phyloP scores from a whole-genome alignment of 1,284 basidiomycete species.

The Rhodotorula sp. region DNA sequence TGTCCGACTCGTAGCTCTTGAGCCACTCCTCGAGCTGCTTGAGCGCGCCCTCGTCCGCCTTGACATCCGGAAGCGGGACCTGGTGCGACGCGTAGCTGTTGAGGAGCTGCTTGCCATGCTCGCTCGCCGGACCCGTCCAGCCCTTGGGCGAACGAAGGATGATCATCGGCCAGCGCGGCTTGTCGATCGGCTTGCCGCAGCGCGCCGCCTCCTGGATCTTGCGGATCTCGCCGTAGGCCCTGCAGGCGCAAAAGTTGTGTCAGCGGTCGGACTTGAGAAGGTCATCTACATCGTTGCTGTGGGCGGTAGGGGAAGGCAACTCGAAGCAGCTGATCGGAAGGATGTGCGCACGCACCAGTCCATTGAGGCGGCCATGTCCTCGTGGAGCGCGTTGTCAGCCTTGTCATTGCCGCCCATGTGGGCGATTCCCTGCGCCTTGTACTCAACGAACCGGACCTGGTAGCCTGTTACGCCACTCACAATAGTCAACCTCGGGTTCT shows the following conservation, averaged over 20 bases:
- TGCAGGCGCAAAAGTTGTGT: not conserved
- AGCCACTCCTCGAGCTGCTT: constrained; percentile 69
- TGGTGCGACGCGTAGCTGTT: constrained; percentile 57
- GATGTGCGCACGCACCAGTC: constrained; percentile 60
- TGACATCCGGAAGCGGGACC: constrained; percentile 75
- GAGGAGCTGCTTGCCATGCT: constrained; percentile 48
- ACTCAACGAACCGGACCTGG: constrained; percentile 77
- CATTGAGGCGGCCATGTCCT: constrained; percentile 70
- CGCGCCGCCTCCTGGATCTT: constrained; percentile 78
- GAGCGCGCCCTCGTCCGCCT: constrained; percentile 66
- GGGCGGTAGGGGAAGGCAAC: too few relatives aligned
- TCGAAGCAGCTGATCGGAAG: not conserved
- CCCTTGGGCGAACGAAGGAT: constrained; percentile 78
- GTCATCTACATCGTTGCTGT: not conserved
- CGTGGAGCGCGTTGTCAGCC: constrained; percentile 54
- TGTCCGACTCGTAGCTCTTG: constrained; percentile 49
- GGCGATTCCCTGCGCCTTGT: constrained; percentile 51
- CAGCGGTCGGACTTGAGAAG: not conserved
- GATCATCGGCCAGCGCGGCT: constrained; percentile 83
- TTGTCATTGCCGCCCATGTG: constrained; percentile 49
- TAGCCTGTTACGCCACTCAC: too few relatives aligned
- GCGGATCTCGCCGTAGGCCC: constrained; percentile 49
- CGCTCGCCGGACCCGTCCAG: constrained; percentile 47
- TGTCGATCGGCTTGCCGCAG: constrained; percentile 66
- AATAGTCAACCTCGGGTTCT: too few relatives aligned